Evolutionary conservation across 1,284 basidiomycete genomes (phyloP).

Genomic region (Malassezia yamatoensis): DNA sequence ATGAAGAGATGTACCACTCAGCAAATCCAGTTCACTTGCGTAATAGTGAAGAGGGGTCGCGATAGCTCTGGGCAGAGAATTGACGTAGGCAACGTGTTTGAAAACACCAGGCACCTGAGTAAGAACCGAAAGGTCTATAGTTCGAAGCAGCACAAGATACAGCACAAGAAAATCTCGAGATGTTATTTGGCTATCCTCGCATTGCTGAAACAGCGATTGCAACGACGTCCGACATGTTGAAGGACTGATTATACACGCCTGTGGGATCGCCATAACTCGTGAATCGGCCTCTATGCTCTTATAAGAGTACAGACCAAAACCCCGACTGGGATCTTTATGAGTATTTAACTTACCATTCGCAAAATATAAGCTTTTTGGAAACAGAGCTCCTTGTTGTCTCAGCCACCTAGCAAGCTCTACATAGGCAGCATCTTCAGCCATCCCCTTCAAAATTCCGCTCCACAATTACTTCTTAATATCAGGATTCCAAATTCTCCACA

Average conservation of each 20-base stretch:
- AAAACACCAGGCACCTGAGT: neutral
- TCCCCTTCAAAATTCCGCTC: neutral
- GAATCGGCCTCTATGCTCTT: neutral
- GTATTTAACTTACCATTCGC: neutral
- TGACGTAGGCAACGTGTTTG: constrained; percentile 23
- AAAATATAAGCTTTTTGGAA: neutral
- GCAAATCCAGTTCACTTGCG: constrained; percentile 18
- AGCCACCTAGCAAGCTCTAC: constrained; percentile 4
- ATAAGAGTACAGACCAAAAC: neutral
- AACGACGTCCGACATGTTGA: neutral
- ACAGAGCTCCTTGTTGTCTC: neutral
- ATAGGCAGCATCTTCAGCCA: neutral
- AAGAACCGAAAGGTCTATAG: neutral
- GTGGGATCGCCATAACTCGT: neutral
- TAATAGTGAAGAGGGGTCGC: constrained; percentile 25
- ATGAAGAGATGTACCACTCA: constrained; percentile 26
- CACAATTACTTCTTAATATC: neutral
- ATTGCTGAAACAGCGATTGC: neutral
- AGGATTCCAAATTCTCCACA: too few relatives aligned
- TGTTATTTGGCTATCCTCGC: neutral
- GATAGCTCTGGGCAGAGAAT: constrained; percentile 19
- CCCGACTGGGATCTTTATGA: neutral
- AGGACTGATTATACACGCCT: neutral
- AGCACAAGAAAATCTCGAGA: constrained; percentile 2
- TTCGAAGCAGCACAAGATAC: constrained; percentile 3